A percentile compares a stretch with the other conserved stretches of the same genome.
Conservation (phyloP, 208 protist genomes). For the Strigomonas culicis region DNA sequence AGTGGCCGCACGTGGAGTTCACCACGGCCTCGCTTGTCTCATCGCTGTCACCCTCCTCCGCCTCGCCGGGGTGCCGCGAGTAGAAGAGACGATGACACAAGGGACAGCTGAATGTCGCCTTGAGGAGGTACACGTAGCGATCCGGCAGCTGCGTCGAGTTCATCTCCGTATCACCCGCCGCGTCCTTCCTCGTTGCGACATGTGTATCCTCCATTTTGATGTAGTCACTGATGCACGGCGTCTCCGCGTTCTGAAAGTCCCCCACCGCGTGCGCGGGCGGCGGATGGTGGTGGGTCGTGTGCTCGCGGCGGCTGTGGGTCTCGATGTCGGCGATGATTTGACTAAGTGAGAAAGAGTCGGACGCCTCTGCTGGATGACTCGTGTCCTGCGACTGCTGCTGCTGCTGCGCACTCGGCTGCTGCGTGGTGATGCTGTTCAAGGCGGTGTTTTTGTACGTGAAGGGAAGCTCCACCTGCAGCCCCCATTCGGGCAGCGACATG, state of each 20-base stretch:
- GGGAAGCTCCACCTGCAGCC: not conserved
- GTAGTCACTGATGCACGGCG: too few species aligned
- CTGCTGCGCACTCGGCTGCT: not conserved
- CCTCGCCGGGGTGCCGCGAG: not conserved
- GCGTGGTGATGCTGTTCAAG: not conserved
- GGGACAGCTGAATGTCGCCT: not conserved
- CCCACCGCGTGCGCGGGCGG: too few species aligned
- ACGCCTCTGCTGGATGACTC: too few species aligned
- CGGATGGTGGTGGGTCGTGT: not conserved
- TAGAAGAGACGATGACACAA: not conserved
- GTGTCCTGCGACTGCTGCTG: not conserved
- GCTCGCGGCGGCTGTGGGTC: too few species aligned
- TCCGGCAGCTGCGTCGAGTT: not conserved
- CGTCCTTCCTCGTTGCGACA: too few species aligned
- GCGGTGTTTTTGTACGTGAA: not conserved
- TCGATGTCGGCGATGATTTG: not conserved
- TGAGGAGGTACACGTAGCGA: not conserved
- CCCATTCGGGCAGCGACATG: not conserved
- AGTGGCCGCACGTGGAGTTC: conserved; percentile 71
- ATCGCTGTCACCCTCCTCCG: not conserved
- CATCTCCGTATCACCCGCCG: too few species aligned
- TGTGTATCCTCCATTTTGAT: too few species aligned
- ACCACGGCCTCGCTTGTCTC: conserved; percentile 24
- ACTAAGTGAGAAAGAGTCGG: not conserved
- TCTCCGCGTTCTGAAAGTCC: too few species aligned